Evolutionary conservation across 139 green algal genomes (phyloP).

Genomic region (Coccomyxa sp.): DNA sequence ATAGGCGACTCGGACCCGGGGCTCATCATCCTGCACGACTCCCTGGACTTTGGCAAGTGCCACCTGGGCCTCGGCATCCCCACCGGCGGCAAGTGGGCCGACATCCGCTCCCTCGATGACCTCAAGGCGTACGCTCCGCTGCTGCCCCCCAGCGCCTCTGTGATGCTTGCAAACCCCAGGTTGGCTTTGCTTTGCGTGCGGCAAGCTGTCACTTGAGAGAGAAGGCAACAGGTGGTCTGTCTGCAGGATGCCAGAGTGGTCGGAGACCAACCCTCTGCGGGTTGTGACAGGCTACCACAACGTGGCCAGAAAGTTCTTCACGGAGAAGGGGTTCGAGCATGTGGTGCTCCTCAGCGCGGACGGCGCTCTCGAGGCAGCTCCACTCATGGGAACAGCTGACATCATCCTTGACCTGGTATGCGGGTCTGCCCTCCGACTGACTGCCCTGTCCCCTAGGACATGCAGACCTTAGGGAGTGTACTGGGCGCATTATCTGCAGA

Average conservation of each 20-base stretch:
- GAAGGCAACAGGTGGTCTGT: no score
- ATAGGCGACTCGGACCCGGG: constrained; percentile 64
- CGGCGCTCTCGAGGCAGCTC: constrained; percentile 93
- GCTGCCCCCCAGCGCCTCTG: no score
- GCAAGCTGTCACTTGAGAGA: no score
- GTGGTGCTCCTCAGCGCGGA: constrained; percentile 81
- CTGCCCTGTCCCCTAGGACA: no score
- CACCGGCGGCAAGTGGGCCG: constrained; percentile 59
- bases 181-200: no score
- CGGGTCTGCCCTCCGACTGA: no score
- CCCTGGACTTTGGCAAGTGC: constrained; percentile 90
- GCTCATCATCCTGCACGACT: constrained; percentile 89
- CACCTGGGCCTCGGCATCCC: constrained; percentile 92
- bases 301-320: constrained; percentile 77
- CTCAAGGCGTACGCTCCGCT: constrained; percentile 28
- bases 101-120: constrained; percentile 70
- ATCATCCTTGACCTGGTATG: constrained; percentile 95
- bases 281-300: constrained; percentile 75
- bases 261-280: constrained; percentile 64
- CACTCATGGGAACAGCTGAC: constrained; percentile 95
- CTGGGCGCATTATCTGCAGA: no score
- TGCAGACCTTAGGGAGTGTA: background rate
- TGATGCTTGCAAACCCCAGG: no score
- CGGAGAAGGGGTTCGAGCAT: constrained; percentile 80
- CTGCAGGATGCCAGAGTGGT: constrained; percentile 80